Conservation (phyloP, 1,284 basidiomycete species). For the Cryptococcus jaspeensis region DNA sequence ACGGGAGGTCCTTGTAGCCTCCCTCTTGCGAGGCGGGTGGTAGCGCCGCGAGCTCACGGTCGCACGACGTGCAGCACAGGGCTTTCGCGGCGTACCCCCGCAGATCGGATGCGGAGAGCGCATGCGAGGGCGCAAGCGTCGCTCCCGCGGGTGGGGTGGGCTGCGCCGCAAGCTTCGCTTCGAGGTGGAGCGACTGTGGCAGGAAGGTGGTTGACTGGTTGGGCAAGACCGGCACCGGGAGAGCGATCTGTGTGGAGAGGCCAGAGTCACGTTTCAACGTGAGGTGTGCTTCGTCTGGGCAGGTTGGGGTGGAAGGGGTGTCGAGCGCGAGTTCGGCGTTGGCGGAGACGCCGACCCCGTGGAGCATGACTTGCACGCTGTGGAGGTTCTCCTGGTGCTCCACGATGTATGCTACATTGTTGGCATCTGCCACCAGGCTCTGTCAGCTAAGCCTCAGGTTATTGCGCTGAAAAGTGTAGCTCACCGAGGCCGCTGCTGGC, state of each 20-base stretch:
- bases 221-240: constrained; percentile 64
- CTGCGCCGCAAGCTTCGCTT: constrained; percentile 62
- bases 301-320: constrained; percentile 45
- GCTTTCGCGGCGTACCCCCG: constrained; percentile 34
- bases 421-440: constrained; percentile 12
- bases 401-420: constrained; percentile 60
- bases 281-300: constrained; percentile 57
- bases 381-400: constrained; percentile 80
- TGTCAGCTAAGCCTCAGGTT: background rate
- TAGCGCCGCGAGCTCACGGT: constrained; percentile 73
- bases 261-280: constrained; percentile 62
- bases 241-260: constrained; percentile 61
- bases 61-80: constrained; percentile 49
- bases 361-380: constrained; percentile 65
- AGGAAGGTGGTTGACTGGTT: constrained; percentile 63
- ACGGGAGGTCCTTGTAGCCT: constrained; percentile 78
- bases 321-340: constrained; percentile 30
- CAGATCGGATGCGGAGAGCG: constrained; percentile 39
- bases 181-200: constrained; percentile 60
- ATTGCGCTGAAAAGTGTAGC: background rate
- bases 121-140: constrained; percentile 26
- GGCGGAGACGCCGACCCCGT: constrained; percentile 33
- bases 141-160: constrained; percentile 34
- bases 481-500: constrained; percentile 10
- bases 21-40: constrained; percentile 60